Evolutionary conservation across 495 filamentous ascomycete genomes (phyloP), one percentile per base, ranked within the genome.

Genomic region (Penicillium samsonianum): DNA sequence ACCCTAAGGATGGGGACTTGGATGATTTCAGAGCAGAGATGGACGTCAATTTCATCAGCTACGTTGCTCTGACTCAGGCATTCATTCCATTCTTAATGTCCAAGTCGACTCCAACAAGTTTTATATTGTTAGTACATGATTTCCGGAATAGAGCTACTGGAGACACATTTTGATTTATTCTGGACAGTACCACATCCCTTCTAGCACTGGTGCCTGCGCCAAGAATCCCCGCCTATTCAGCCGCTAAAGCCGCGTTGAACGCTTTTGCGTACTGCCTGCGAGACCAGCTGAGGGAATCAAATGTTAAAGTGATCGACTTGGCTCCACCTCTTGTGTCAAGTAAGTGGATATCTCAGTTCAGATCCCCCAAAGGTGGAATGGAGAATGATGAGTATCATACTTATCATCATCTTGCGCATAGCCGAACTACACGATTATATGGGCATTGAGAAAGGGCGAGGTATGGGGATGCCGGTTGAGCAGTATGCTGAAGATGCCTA

Each of bases 311-410:
- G 4, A 71, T 90, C 28, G 87, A 91, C 70, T 67, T 89, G 14
- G 74, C 86, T 43, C 87, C 87, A 6, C 87, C 87, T 4, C 78
- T 84, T 3, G 86, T 90, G 25, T 84, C 87, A 73, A 90, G 69
- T 73, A 57, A 51, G 67, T 68, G 31, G 35, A 14, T n/a, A 30
- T 35, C 33, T 41, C n/a, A 1, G 3, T 8, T 2, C 6, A 11
- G 10, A 31, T 31, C 10, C 30, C n/a, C 26, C 16, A 6, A 33
- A 9, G 23, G 9, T 31, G n/a, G n/a, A 28, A 44, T 1, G 9
- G 14, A 10, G 2, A 25, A 33, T 8, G 20, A 38, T 25, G 6
- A n/a, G 10, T 33, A 47, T 40, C 43, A 14, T 20, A 1, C 11
- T 49, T 20, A 51, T 55, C 5, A 52, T 35, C 12, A 26, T 23